Evolutionary conservation across 331 rosid species (phyloP), one percentile per base, ranked within the genome.

Genomic region (Malus hybrid): DNA sequence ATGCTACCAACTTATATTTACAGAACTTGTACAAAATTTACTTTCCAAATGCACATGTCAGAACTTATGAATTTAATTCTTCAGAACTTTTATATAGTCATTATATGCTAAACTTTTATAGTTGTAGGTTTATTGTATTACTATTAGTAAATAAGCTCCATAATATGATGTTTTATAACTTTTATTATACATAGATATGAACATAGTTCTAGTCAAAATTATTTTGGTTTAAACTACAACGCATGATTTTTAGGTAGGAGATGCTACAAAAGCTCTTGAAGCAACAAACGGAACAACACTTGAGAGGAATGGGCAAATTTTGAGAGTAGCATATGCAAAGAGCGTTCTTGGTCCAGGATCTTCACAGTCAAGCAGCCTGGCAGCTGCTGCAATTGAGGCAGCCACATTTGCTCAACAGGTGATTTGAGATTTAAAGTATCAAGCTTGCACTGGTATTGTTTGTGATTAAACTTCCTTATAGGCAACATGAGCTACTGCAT

Each of bases 311-410:
- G 99, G 99, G 57, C 99, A 95, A 86, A 90, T 92, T 76, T 76
- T 95, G 67, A 87, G 99, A 80, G 99, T 95, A 67, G 97, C 97
- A 44, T 95, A 92, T 90, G 99, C 99, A 32, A 95, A 92, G 80
- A 95, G 99, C 76, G 83, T 88, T 73, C 91, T 95, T 44, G 99
- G 97, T 75, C 96, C 92, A 44, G 97, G 97, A 83, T 71, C 88
- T 71, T 85, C 96, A 78, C 99, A 92, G 83, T 90, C 97, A 32
- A 95, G 97, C 84, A 95, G 96, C 77, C 90, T 95, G 75, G 99
- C 99, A 39, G 97, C 99, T 70, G 97, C 99, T 75, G 99, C 99
- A 75, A 95, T 95, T 76, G 99, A 95, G 87, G 99, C 99, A 61
- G 99, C 99, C 4, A 81, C 99, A 61, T 95, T 95, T 85, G 76